Evolutionary conservation across 768 basidiomycete genomes (phyloP), one percentile per base, ranked within the genome.

Genomic region (Russula vinacea): DNA sequence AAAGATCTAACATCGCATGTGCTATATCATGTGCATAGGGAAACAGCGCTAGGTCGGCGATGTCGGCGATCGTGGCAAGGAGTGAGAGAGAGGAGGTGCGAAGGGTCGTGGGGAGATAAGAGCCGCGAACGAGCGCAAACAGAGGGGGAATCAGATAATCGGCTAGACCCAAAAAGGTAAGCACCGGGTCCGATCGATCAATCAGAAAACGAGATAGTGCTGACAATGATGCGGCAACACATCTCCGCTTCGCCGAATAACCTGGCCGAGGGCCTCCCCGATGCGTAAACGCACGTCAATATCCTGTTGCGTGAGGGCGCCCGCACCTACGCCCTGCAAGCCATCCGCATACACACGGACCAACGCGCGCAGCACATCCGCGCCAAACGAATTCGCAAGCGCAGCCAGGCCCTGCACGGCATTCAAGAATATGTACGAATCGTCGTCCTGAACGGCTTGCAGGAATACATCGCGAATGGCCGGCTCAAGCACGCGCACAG

Each of bases 341-440:
- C 81, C 78, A 22, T 78, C 77, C 0, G 81, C 74, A 70, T 97
- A 97, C 16, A 83, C 80, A 32, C 80, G 79, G n/a, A 93, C 75
- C 29, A 97, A 78, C 5, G 79, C 77, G 61, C 78, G 77, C 9
- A 95, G 73, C 14, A 94, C 86, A 13, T 92, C 87, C 67, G 81
- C 83, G 3, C 91, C 92, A 64, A 86, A 84, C 1, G 78, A 79
- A 69, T 94, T 87, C 0, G 89, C 93, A 83, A 98, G 87, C 5
- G 83, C 85, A n/a, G 88, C 83, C 1, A 98, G 80, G 0, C 95
- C 95, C 70, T 94, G 92, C 16, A 96, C 88, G 0, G 90, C 94
- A 71, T 94, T 94, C 58, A 98, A 78, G 71, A 93, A 98, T 60
- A 98, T 85, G 74, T 94, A 98, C n/a, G 92, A 93, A 71, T 98